phyloP scores from a whole-genome alignment of 108 stramenopile genomes.

The Chaetoceros muelleri region DNA sequence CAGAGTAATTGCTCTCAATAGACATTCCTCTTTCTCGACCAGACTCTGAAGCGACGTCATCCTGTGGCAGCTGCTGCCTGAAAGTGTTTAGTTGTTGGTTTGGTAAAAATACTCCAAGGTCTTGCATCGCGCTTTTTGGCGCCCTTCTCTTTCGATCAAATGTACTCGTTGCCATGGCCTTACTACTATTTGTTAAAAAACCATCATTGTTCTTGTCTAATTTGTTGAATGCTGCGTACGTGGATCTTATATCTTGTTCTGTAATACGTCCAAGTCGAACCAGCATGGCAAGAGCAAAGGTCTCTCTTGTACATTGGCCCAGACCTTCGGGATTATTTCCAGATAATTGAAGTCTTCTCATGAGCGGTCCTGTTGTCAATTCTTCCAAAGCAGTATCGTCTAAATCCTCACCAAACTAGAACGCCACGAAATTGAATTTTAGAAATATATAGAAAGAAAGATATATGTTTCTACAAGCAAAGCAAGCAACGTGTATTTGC shows the following conservation, averaged over 20 bases:
- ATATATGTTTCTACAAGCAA: neutral
- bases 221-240: conserved; percentile 73
- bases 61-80: neutral
- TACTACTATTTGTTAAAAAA: conserved; percentile 17
- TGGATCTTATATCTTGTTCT: conserved; percentile 67
- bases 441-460: conserved; percentile 5
- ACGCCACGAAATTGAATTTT: too few species aligned
- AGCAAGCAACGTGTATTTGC: too few species aligned
- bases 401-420: conserved; percentile 62
- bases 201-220: conserved; percentile 72
- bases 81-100: too few species aligned
- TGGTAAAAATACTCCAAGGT: too few species aligned
- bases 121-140: too few species aligned
- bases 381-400: conserved; percentile 75
- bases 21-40: neutral
- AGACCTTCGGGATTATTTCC: conserved; percentile 53
- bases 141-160: neutral
- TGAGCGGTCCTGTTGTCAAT: conserved; percentile 75
- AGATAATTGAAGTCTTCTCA: conserved; percentile 61
- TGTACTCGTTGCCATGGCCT: neutral
- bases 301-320: conserved; percentile 81
- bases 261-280: conserved; percentile 80
- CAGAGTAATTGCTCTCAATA: neutral
- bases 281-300: conserved; percentile 87
- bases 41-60: neutral